Base-by-base conservation (phyloP, 1,284 basidiomycete genomes). In the Thecaphora frezii region DNA sequence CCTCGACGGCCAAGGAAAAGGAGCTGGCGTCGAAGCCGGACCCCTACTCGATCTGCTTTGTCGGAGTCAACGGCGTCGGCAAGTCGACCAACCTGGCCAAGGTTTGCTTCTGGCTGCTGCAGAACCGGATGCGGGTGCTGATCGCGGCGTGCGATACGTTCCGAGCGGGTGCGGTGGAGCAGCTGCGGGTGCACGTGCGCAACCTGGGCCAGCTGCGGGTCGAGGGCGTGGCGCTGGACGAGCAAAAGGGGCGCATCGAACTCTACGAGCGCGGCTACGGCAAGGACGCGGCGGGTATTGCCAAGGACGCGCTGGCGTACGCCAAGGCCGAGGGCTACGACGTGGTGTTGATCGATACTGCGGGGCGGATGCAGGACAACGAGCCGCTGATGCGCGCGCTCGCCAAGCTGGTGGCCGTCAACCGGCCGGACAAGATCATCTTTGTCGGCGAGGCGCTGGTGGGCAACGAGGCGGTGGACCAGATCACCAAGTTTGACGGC, bases 121-220 rank as follows among this genome's bases (percentile, higher is more conserved):
- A 98, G 81, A 98, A 99, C 76, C 88, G 89, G 10, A 81, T 94
- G 40, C 85, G 89, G 26, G 94, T 99, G 21, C 84, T 98, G 64
- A 97, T 99, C 70, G 96, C 96, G 24, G 96, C 96, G 13, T 98
- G 96, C 76, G 96, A 99, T 79, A 98, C 96, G 3, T 99, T 99
- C 83, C 84, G 93, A 84, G 91, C 90, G 74, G 96, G 96, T 28
- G 96, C 96, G 0, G 94, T 99, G 37, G 96, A 99, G 80, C 96
- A 99, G 80, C 84, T 99, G 26, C 86, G 93, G 9, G 93, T 97
- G 9, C 96, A 98, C 80, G 94, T 97, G 21, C 85, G 91, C 51
- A 99, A 99, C 80, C 81, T 99, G 59, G 87, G 91, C 46, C 89
- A 90, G 85, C 83, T 98, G 30, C 60, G 69, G n/a, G 67, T 77